Base-by-base conservation (phyloP, 2,329 filamentous ascomycete genomes). In the Alternaria burnsii region DNA sequence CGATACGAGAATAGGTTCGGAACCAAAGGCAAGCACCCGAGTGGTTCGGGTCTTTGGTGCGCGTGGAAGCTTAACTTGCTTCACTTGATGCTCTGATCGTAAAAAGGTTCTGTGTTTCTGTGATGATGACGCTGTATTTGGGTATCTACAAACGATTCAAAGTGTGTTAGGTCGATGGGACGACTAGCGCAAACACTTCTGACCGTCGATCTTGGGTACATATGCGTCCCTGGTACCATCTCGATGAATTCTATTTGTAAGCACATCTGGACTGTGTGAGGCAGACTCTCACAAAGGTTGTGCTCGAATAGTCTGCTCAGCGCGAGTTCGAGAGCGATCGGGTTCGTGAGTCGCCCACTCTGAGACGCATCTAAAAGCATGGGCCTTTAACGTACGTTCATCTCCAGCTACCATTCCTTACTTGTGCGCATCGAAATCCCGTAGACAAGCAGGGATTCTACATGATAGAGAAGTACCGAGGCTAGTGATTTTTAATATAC, bases 181-280 rank as follows among this genome's bases (percentile, higher is more conserved):
- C 30, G 11, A 32, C 46, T 48, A 48, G 46, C 30, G 46, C 30
- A 48, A 11, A 36, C 11, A 5, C 30, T 9, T 36, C 20, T 22
- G 46, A 36, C 7, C 30, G 46, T 48, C 46, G 46, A 48, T 48
- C 46, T 48, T 48, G 30, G 18, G 46, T 48, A 48, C 36, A 9
- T 32, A 34, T 32, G 46, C 30, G 18, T 48, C 46, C 20, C 38
- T 41, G 38, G 38, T 12, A 48, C 6, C 16, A 34, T 28, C 22
- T 20, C 46, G 30, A 48, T 32, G n/a, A n/a, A 34, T 30, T 34
- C 18, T 22, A 24, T 48, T 36, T 34, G 8, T 14, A 36, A 32
- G 30, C n/a, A 48, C 14, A 11, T 36, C 22, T 48, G 18, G 20
- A 48, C 18, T 48, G 46, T 22, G 30, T 20, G 20, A 24, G 30